Conservation (phyloP, 306 rosid genomes). For the Lathyrus aphaca region DNA sequence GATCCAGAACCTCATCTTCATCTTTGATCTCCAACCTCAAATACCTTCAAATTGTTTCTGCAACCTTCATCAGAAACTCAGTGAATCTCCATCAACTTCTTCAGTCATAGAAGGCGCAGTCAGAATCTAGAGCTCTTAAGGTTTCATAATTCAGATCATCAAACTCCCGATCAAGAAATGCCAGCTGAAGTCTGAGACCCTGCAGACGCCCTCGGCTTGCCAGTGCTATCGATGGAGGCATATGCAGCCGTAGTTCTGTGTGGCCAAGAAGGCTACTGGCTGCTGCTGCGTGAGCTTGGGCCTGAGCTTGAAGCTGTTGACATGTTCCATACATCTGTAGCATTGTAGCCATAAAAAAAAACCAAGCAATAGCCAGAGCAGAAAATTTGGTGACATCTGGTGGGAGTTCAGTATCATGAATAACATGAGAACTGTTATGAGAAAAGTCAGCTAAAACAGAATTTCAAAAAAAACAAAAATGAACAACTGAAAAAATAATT, state of each 20-base stretch:
- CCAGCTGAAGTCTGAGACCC: conserved; percentile 97
- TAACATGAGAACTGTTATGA: no score
- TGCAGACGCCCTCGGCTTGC: conserved; percentile 89
- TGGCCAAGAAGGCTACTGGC: conserved; percentile 89
- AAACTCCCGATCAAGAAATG: conserved; percentile 96
- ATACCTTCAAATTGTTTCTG: no score
- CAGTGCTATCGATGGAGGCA: conserved; percentile 90
- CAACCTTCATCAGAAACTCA: no score
- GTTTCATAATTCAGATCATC: conserved; percentile 94
- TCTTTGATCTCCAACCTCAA: no score
- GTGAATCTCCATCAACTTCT: no score
- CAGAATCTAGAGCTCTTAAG: conserved; percentile 82
- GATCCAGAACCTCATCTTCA: no score
- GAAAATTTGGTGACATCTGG: no score
- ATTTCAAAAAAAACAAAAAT: no score
- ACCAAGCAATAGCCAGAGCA: conserved; percentile 97
- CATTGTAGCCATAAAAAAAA: conserved; percentile 96
- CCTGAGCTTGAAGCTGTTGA: conserved; percentile 97
- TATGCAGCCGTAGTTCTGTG: no score
- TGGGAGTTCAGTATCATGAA: no score
- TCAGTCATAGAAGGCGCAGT: conserved; percentile 83
- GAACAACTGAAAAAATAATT: no score
- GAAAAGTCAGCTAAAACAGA: no score
- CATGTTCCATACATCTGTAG: conserved; percentile 97
- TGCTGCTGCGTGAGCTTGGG: conserved; percentile 89